Conservation (phyloP, 805 yeast genomes). For the Candida jianshihensis region DNA sequence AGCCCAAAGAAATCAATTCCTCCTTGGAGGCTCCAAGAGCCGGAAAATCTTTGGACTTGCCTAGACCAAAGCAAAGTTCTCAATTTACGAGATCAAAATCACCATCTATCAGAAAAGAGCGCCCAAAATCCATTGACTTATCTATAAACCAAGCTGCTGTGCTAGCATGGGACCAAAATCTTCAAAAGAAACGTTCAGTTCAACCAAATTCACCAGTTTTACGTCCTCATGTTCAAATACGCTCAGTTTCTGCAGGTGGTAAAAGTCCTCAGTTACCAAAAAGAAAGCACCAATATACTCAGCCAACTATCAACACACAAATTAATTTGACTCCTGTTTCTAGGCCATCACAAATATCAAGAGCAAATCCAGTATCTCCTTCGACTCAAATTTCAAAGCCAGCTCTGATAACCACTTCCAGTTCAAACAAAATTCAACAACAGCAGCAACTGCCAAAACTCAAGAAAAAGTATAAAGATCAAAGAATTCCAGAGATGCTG, state of each 20-base stretch:
- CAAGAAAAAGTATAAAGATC: conserved; percentile 12
- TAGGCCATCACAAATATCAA: not conserved
- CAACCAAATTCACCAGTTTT: conserved; percentile 10
- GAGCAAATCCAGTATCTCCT: not conserved
- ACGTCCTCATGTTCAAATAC: conserved; percentile 1
- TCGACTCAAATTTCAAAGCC: not conserved
- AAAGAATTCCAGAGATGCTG: conserved; percentile 7
- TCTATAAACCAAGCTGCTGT: conserved; percentile 20
- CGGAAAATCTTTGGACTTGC: conserved; percentile 13
- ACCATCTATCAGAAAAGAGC: conserved; percentile 6
- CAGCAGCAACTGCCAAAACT: conserved; percentile 1
- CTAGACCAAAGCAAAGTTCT: conserved; percentile 8
- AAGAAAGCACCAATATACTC: conserved; percentile 19
- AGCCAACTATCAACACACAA: conserved; percentile 21
- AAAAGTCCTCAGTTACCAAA: not conserved
- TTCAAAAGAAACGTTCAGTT: conserved; percentile 5
- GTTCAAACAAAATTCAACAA: conserved; percentile 2
- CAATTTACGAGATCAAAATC: not conserved
- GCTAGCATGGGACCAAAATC: conserved; percentile 20
- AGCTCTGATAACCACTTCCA: not conserved
- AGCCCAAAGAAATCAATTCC: no score
- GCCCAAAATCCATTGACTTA: conserved; percentile 21
- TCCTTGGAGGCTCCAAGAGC: conserved; percentile 2
- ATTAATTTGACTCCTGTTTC: conserved; percentile 17
- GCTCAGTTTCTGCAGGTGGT: not conserved